Base-by-base conservation (phyloP, 331 rosid species). In the Saraca asoca region DNA sequence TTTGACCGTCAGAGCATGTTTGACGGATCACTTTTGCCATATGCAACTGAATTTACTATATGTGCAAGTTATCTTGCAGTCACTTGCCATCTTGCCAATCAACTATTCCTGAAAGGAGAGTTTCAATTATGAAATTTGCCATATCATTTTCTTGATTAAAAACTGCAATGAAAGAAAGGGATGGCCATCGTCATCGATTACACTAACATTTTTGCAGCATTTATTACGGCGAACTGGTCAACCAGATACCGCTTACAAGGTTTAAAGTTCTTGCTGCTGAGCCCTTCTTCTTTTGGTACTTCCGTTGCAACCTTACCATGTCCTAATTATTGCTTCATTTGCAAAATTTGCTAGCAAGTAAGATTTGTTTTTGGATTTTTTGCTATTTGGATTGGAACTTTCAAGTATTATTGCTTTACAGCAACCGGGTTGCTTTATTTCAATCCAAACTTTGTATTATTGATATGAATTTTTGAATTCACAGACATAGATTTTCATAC, bases 201-300 rank as follows among this genome's bases (percentile, higher is more conserved):
- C 56, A 52, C n/a, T 51, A 2, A 16, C 29, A 62, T 53, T 44
- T 44, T 50, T 37, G 37, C 84, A 14, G 17, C 78, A 24, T 66
- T 75, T 64, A 48, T 55, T 46, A 57, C 60, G 66, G 60, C 54
- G 80, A 78, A 81, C 67, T 63, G 73, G 84, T 89, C 87, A 66
- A 66, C 69, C 14, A 29, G 58, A 62, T 49, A 70, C n/a, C 62
- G 13, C 53, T 55, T 48, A 62, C 7, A 67, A n/a, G 68, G 64
- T 42, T 6, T 57, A 46, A 35, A n/a, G 9, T 43, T 44, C 66
- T 57, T 50, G 58, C 29, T 20, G 19, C 42, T 66, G 4, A 10
- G 20, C 58, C 20, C 46, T 53, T 51, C 66, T 50, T 44, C 14
- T 19, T 37, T 34, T 31, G 31, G 12, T 24, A 48, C 34, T 57